Conservation (phyloP, 2,329 filamentous ascomycete species). For the Hirsutella minnesotensis region DNA sequence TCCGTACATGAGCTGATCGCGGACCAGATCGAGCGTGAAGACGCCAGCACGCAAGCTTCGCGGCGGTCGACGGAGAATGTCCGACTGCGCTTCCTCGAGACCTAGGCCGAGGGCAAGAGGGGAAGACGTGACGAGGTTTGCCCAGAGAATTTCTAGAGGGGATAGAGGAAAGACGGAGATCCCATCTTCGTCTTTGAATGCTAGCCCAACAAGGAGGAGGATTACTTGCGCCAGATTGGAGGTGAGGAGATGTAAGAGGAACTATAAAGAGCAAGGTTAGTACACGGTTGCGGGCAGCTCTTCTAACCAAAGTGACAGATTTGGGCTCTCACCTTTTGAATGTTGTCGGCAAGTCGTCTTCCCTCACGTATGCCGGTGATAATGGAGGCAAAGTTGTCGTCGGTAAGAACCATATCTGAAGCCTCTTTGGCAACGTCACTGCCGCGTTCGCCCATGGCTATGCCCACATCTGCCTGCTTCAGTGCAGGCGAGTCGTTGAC, state of each 20-base stretch:
- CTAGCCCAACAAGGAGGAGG: slow-evolving; percentile 55
- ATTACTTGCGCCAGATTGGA: slow-evolving; percentile 61
- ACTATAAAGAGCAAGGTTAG: slow-evolving; percentile 20
- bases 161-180: slow-evolving; percentile 59
- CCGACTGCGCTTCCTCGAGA: slow-evolving; percentile 55
- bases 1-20: slow-evolving; percentile 57
- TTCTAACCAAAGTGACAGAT: not conserved
- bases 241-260: slow-evolving; percentile 53
- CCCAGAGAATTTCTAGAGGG: slow-evolving; percentile 65
- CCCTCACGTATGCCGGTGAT: slow-evolving; percentile 62
- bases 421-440: slow-evolving; percentile 70
- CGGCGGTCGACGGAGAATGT: slow-evolving; percentile 55
- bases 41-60: slow-evolving; percentile 47
- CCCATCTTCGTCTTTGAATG: slow-evolving; percentile 48
- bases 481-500: slow-evolving; percentile 66
- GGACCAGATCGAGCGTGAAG: slow-evolving; percentile 52
- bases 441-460: slow-evolving; percentile 61
- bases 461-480: slow-evolving; percentile 62
- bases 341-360: slow-evolving; percentile 58
- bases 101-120: slow-evolving; percentile 62
- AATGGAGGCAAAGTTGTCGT: slow-evolving; percentile 80
- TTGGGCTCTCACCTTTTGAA: slow-evolving; percentile 50
- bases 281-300: not conserved
- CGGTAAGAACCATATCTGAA: slow-evolving; percentile 76
- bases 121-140: slow-evolving; percentile 62